phyloP scores from a whole-genome alignment of 352 stramenopile genomes.

The Phytophthora chlamydospora region DNA sequence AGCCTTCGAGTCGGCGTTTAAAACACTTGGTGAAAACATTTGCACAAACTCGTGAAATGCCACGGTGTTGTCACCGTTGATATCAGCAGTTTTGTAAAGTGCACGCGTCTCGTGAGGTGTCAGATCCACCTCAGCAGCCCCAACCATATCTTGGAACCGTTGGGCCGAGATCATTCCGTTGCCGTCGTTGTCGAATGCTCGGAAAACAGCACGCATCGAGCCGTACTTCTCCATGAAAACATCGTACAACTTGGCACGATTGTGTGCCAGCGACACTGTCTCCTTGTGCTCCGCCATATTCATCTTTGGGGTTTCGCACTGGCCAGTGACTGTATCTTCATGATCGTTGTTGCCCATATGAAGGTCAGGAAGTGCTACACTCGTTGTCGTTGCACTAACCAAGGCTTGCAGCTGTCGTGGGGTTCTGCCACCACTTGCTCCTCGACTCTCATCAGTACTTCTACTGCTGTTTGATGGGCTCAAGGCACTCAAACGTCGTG shows the following conservation, averaged over 20 bases:
- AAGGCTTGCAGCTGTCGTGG: conserved; percentile 6
- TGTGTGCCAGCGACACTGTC: conserved; percentile 37
- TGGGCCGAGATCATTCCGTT: conserved; percentile 78
- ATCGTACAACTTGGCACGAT: conserved; percentile 60
- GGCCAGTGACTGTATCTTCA: conserved; percentile 6
- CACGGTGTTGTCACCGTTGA: conserved; percentile 77
- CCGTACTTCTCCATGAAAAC: conserved; percentile 79
- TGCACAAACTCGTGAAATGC: conserved; percentile 75
- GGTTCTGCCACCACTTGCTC: neutral
- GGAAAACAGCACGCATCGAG: conserved; percentile 79
- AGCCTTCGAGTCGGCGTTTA: neutral
- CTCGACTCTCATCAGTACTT: conserved; percentile 18
- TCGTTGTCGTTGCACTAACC: neutral
- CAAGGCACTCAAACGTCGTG: conserved; percentile 17
- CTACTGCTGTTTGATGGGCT: conserved; percentile 19
- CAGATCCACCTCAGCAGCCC: conserved; percentile 67
- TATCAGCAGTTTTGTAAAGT: conserved; percentile 66
- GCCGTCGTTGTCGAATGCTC: conserved; percentile 68
- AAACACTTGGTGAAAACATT: conserved; percentile 54
- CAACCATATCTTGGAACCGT: conserved; percentile 76
- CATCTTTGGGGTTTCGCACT: neutral
- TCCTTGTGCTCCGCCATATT: conserved; percentile 16
- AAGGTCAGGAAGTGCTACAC: neutral
- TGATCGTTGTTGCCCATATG: conserved; percentile 19
- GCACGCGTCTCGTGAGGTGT: conserved; percentile 42